phyloP scores from a whole-genome alignment of 495 filamentous ascomycete genomes.

The Aspergillus campestris region DNA sequence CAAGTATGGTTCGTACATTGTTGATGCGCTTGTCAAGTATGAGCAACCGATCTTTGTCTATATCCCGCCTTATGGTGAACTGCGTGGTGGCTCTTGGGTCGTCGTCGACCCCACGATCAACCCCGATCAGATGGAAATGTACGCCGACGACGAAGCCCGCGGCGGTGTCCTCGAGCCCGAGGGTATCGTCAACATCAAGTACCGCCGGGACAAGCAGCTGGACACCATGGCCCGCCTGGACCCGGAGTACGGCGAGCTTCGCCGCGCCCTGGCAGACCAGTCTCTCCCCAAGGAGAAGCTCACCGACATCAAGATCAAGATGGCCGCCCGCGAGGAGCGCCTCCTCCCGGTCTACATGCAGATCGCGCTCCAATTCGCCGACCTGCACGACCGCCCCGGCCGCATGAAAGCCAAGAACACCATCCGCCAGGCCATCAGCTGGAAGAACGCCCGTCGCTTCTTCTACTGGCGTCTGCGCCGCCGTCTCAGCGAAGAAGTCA shows the following conservation, averaged over 20 bases:
- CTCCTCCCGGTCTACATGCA: conserved; percentile 89
- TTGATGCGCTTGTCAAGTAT: conserved; percentile 95
- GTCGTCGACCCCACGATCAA: conserved; percentile 98
- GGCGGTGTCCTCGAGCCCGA: conserved; percentile 97
- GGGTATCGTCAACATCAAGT: conserved; percentile 98
- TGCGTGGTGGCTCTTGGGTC: conserved; percentile 92
- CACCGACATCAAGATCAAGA: conserved; percentile 70
- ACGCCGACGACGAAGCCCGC: conserved; percentile 90
- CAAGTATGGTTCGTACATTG: conserved; percentile 98
- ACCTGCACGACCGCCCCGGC: conserved; percentile 93
- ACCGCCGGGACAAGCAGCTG: conserved; percentile 91
- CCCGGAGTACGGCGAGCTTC: conserved; percentile 69
- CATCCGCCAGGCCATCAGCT: conserved; percentile 75
- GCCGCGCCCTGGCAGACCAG: conserved; percentile 62
- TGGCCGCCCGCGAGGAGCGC: conserved; percentile 78
- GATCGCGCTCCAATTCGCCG: conserved; percentile 89
- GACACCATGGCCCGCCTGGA: conserved; percentile 97
- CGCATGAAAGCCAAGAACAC: conserved; percentile 96
- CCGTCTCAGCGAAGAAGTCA: conserved; percentile 91
- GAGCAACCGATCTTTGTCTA: conserved; percentile 98
- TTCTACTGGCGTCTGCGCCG: conserved; percentile 99
- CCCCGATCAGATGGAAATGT: conserved; percentile 96
- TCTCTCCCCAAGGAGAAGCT: conserved; percentile 63
- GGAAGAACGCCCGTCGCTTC: conserved; percentile 90
- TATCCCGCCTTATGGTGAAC: conserved; percentile 92